phyloP scores from a whole-genome alignment of 768 basidiomycete genomes.

The Trametes cinnabarina region DNA sequence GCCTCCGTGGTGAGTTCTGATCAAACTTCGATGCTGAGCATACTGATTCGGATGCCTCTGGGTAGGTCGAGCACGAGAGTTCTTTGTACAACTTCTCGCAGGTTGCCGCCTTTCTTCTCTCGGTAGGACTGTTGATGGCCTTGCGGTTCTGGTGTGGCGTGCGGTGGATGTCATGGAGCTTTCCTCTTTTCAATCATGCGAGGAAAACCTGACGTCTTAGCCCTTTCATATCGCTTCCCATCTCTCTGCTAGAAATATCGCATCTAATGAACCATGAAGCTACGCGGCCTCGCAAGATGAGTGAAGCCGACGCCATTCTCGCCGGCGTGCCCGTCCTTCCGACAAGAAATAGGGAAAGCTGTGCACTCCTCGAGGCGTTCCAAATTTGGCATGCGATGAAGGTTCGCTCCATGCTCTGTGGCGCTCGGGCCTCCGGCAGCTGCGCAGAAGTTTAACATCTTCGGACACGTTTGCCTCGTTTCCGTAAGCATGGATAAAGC shows the following conservation, averaged over 20 bases:
- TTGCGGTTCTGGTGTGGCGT: not conserved
- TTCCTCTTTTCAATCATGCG: too few relatives aligned
- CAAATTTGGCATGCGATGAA: not conserved
- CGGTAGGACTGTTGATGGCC: not conserved
- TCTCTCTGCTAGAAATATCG: too few relatives aligned
- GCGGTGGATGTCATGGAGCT: not conserved
- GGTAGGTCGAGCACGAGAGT: slow-evolving; percentile 5
- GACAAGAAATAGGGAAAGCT: not conserved
- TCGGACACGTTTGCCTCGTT: too few relatives aligned
- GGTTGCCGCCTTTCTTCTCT: not conserved
- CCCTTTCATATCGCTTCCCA: too few relatives aligned
- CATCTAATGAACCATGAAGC: too few relatives aligned
- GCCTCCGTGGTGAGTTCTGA: not conserved
- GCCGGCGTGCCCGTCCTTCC: not conserved
- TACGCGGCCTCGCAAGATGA: too few relatives aligned
- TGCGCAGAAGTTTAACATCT: not conserved
- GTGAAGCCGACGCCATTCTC: not conserved
- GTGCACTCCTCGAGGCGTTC: slow-evolving; percentile 7
- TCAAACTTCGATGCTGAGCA: too few relatives aligned
- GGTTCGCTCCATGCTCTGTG: slow-evolving; percentile 2
- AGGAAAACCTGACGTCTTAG: too few relatives aligned
- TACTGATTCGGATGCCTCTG: too few relatives aligned
- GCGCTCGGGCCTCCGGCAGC: slow-evolving; percentile 3
- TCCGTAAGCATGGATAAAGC: not conserved
- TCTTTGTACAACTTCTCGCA: not conserved